Percentiles rank a stretch among this genome's conserved stretches.
Evolutionary conservation across 345 rosid genomes (phyloP).

Genomic region (Citrus unshiu): DNA sequence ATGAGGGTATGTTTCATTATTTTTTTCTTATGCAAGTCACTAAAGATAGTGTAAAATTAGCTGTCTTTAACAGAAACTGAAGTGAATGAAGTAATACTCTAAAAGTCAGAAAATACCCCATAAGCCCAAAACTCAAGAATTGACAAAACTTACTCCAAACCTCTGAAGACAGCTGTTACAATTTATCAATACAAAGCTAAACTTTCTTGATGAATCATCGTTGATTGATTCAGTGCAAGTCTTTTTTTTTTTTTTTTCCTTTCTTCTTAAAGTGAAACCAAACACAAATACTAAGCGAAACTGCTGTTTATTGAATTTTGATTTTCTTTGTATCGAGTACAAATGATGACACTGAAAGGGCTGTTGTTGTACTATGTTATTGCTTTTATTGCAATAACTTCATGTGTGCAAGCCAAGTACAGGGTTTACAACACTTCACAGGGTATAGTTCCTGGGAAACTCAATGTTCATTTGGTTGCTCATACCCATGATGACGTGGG

Average conservation of each 20-base stretch:
- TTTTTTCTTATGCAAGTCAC: no score
- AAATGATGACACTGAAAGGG: constrained; percentile 10
- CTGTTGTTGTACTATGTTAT: constrained; percentile 14
- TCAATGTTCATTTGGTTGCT: constrained; percentile 92
- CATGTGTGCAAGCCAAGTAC: constrained; percentile 54
- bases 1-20: no score
- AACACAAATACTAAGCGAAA: background rate
- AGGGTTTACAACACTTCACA: constrained; percentile 85
- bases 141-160: background rate
- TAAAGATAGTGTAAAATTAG: no score
- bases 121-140: background rate
- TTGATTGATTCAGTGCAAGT: background rate
- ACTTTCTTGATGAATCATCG: background rate
- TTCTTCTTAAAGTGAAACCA: background rate
- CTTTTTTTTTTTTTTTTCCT: no score
- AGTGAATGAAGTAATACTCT: background rate
- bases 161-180: background rate
- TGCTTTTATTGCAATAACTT: constrained; percentile 25
- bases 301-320: background rate
- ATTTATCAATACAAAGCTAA: background rate
- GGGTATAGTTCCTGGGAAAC: constrained; percentile 64
- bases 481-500: constrained; percentile 98
- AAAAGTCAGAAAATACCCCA: background rate
- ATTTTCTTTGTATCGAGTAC: background rate
- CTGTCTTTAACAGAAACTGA: background rate